These are phyloP conservation scores for Solanum appendiculatum DNA, from an alignment of 257 asterid species.

Conservation along the genomic window DNA sequence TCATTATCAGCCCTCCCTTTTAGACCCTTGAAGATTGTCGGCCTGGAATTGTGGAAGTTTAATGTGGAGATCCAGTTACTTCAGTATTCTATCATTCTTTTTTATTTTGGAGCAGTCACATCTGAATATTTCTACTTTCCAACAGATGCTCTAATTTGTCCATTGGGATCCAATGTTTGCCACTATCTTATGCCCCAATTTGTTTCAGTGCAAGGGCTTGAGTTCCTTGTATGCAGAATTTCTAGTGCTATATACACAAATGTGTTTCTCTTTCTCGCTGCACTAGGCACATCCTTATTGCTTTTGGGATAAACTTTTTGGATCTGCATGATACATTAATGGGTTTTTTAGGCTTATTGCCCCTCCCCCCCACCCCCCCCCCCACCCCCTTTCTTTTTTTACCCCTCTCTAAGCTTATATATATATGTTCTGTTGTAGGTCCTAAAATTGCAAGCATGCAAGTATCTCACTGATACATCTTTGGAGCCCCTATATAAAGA, in stretches of 20 bases:
- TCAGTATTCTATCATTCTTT: neutral
- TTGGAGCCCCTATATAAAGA: constrained; percentile 87
- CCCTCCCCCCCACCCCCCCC: neutral
- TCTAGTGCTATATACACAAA: neutral
- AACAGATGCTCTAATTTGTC: neutral
- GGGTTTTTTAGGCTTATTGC: neutral
- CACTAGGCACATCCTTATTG: neutral
- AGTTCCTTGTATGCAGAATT: neutral
- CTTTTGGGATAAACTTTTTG: neutral
- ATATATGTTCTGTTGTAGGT: constrained; percentile 30
- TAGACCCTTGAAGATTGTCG: neutral
- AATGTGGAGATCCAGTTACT: neutral
- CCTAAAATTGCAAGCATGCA: constrained; percentile 99
- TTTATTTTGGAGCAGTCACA: neutral
- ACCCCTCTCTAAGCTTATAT: neutral
- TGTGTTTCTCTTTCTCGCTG: neutral
- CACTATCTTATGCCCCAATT: neutral
- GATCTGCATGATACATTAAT: neutral
- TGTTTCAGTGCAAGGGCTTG: neutral
- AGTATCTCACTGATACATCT: constrained; percentile 71
- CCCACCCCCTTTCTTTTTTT: neutral
- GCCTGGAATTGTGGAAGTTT: neutral
- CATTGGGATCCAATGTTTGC: neutral
- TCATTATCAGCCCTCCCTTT: neutral
- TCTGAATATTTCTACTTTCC: neutral